Percentiles rank a stretch among this genome's conserved stretches.
Conservation (phyloP, 1,139 yeast genomes). For the Kodamaea sp. region DNA sequence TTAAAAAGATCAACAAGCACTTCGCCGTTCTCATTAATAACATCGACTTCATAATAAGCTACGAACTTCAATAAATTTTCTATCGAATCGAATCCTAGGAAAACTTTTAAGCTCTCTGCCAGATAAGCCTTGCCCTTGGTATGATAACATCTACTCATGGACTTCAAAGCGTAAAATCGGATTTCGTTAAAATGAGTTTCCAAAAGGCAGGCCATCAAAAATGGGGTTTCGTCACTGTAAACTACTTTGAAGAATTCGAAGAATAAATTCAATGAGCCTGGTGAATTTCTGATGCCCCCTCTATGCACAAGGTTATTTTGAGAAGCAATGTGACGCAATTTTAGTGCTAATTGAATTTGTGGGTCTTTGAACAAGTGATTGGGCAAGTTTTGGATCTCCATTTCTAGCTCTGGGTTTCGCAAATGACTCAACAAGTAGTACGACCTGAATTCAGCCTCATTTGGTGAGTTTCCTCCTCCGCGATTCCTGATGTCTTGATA, state of each 20-base stretch:
- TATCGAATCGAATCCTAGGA: slow-evolving; percentile 67
- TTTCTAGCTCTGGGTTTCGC: slow-evolving; percentile 82
- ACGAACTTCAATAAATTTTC: slow-evolving; percentile 60
- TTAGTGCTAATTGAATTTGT: slow-evolving; percentile 70
- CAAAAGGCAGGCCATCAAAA: slow-evolving; percentile 69
- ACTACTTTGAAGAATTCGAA: slow-evolving; percentile 63
- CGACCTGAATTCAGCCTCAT: slow-evolving; percentile 93
- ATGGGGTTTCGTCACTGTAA: slow-evolving; percentile 55
- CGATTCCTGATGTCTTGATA: slow-evolving; percentile 76
- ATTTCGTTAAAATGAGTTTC: slow-evolving; percentile 83
- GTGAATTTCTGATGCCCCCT: slow-evolving; percentile 51
- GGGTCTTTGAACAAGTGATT: slow-evolving; percentile 50
- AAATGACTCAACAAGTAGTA: slow-evolving; percentile 80
- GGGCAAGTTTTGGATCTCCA: slow-evolving; percentile 75
- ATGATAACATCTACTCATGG: slow-evolving; percentile 70
- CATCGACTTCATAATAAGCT: slow-evolving; percentile 62
- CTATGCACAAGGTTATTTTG: slow-evolving; percentile 65
- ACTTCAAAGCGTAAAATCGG: slow-evolving; percentile 70
- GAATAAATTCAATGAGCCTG: slow-evolving; percentile 65
- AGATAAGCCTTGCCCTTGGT: slow-evolving; percentile 68
- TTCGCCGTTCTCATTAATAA: slow-evolving; percentile 37
- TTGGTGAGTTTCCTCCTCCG: slow-evolving; percentile 73
- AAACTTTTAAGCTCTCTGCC: slow-evolving; percentile 43
- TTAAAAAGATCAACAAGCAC: slow-evolving; percentile 58
- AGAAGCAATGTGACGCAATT: slow-evolving; percentile 63